A percentile compares a stretch with the other conserved stretches of the same genome.
phyloP scores from a whole-genome alignment of 768 basidiomycete genomes.

The Auricularia heimuer region DNA sequence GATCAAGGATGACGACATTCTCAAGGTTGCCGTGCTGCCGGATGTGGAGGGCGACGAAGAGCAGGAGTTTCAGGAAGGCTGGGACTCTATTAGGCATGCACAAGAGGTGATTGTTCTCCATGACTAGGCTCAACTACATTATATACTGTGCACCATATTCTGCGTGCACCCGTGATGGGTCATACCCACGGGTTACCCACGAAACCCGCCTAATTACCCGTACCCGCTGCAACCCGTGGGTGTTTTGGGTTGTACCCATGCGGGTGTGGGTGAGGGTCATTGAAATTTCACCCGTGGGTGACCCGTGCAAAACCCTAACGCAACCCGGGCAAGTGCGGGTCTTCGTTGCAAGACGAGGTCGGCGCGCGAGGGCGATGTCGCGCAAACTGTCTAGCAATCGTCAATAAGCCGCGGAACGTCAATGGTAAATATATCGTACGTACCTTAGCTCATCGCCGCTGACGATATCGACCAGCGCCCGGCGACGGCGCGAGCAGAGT shows the following conservation, averaged over 20 bases:
- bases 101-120: neutral
- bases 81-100: neutral
- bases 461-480: too few species aligned
- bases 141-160: neutral
- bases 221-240: neutral
- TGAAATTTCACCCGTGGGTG: neutral
- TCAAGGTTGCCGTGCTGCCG: conserved; percentile 10
- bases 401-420: too few species aligned
- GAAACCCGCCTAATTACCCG: neutral
- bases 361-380: too few species aligned
- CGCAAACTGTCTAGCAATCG: too few species aligned
- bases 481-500: too few species aligned
- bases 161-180: neutral
- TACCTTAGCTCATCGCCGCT: too few species aligned
- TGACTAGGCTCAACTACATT: neutral
- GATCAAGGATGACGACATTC: conserved; percentile 20
- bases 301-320: conserved; percentile 3
- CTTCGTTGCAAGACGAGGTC: too few species aligned
- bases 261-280: neutral
- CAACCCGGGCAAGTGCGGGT: too few species aligned
- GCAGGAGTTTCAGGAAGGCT: neutral
- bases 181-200: neutral
- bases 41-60: conserved; percentile 11
- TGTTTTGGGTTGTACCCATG: neutral
- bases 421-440: too few species aligned